Evolutionary conservation across 2,329 filamentous ascomycete species (phyloP), one percentile per base, ranked within the genome.

Genomic region (Tympanopsis confertula): DNA sequence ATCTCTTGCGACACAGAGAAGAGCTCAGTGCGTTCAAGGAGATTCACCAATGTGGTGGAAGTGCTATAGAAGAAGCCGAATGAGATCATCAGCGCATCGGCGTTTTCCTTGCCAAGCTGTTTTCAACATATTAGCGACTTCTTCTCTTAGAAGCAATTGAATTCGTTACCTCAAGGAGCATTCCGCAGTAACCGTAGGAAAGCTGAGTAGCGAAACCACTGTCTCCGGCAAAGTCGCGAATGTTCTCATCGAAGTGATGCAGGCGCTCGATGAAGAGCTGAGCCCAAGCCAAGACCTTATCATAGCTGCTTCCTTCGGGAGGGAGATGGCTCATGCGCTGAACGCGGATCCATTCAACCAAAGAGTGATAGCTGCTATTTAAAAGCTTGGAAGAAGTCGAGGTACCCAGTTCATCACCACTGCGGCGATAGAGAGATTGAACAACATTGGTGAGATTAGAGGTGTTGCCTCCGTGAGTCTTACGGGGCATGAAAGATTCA

Each of bases 211-310:
- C 47, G 3, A 57, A 39, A 20, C 53, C 50, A 41, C 55, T 58
- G 36, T 58, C 57, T 1, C 52, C 53, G 1, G 52, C 57, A 35
- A 62, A 61, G 13, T 50, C 43, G 19, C 54, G 49, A 35, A 61
- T 57, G 4, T 49, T 53, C 7, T 46, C 20, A 35, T 61, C 55
- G 30, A 61, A 61, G 2, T 51, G 52, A 38, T 61, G 51, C 17
- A 62, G 38, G 5, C 57, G 44, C 22, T 59, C 56, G 13, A 59
- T 46, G 28, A 62, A 62, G 1, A 61, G 45, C 39, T 55, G 50
- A 1, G 59, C 57, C 59, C 58, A 61, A 2, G 50, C 46, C 10
- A 62, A 45, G 2, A 59, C 59, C 39, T 58, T 61, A 41, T 62
- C 59, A 37, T 61, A 61, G 39, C 48, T 53, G 44, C 59, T 61